These are phyloP conservation scores for Cordyceps farinosa DNA, from an alignment of 2,329 filamentous ascomycete species.

Conservation along the genomic window DNA sequence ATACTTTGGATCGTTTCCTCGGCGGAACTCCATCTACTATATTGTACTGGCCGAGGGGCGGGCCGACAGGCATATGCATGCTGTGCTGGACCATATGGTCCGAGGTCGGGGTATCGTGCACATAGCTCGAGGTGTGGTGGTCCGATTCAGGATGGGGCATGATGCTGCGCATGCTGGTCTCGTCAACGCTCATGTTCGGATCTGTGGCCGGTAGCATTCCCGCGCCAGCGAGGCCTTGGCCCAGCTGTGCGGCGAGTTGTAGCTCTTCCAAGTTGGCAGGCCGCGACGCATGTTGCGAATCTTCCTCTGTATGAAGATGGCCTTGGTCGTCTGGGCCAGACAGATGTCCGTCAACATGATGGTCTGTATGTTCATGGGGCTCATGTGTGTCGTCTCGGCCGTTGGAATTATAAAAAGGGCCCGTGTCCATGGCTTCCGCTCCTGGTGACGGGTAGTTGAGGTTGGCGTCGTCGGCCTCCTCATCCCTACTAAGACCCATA, in stretches of 20 bases:
- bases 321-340: slow-evolving; percentile 25
- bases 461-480: slow-evolving; percentile 34
- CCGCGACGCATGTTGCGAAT: slow-evolving; percentile 39
- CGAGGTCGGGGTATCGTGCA: slow-evolving; percentile 35
- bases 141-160: slow-evolving; percentile 41
- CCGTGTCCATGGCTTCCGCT: slow-evolving; percentile 41
- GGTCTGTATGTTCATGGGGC: slow-evolving; percentile 27
- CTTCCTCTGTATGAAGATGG: slow-evolving; percentile 31
- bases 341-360: slow-evolving; percentile 14
- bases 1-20: slow-evolving; percentile 79
- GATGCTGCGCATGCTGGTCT: slow-evolving; percentile 41
- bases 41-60: slow-evolving; percentile 33
- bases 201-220: slow-evolving; percentile 49
- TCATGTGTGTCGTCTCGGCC: slow-evolving; percentile 32
- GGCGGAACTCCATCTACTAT: slow-evolving; percentile 60
- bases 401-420: slow-evolving; percentile 43
- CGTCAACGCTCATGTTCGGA: slow-evolving; percentile 41
- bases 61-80: slow-evolving; percentile 36
- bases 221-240: slow-evolving; percentile 47
- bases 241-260: slow-evolving; percentile 56
- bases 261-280: slow-evolving; percentile 52
- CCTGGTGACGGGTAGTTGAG: slow-evolving; percentile 46
- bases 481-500: slow-evolving; percentile 36
- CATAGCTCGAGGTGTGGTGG: slow-evolving; percentile 35
- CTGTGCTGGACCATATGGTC: slow-evolving; percentile 36